A percentile compares a stretch with the other conserved stretches of the same genome.
Evolutionary conservation across 441 rosid species (phyloP).

Genomic region (Populus hybrid): DNA sequence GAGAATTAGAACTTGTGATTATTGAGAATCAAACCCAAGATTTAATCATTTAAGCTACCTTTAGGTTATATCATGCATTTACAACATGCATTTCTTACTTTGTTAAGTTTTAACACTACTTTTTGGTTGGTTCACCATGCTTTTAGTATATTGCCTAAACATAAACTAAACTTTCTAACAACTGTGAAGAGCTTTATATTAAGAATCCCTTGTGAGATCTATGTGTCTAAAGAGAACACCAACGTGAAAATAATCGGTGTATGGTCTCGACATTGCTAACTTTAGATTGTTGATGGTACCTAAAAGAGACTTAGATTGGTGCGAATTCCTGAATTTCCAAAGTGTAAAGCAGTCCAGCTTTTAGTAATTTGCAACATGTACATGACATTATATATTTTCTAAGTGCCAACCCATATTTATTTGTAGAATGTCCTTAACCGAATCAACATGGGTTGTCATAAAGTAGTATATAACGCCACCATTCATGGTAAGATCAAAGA

Average conservation of each 20-base stretch:
- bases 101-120: background rate
- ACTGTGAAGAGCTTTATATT: background rate
- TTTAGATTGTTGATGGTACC: background rate
- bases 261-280: background rate
- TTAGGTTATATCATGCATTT: background rate
- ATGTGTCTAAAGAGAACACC: background rate
- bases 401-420: conserved; percentile 3
- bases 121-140: background rate
- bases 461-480: conserved; percentile 12
- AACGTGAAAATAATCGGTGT: background rate
- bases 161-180: conserved; percentile 1
- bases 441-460: conserved; percentile 16
- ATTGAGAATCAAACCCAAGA: too few relatives aligned
- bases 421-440: background rate
- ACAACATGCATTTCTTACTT: background rate
- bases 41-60: too few relatives aligned
- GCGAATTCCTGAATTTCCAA: background rate
- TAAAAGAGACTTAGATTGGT: background rate
- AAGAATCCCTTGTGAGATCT: background rate
- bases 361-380: background rate
- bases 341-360: conserved; percentile 2
- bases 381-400: background rate
- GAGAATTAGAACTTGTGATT: too few relatives aligned
- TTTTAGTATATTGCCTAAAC: conserved; percentile 1
- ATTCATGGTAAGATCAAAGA: conserved; percentile 7